phyloP scores from a whole-genome alignment of 352 stramenopile genomes.

The Globisporangium spiculum region DNA sequence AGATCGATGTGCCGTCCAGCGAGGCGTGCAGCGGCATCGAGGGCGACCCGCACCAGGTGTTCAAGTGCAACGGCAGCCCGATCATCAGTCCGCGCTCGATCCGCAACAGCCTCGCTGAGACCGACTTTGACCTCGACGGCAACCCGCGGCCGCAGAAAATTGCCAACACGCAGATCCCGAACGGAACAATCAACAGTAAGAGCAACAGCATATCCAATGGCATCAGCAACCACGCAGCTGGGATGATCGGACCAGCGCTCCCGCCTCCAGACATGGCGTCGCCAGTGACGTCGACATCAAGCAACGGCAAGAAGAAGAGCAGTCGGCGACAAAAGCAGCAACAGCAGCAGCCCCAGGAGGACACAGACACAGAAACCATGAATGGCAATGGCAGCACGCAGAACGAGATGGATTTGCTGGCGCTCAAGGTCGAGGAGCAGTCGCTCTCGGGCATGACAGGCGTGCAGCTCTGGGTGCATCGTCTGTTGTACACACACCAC shows the following conservation, averaged over 20 bases:
- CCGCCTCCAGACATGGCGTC: conserved; percentile 9
- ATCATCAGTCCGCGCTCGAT: conserved; percentile 73
- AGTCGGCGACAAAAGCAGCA: conserved; percentile 11
- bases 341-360: conserved; percentile 14
- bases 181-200: background rate
- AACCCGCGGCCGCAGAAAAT: conserved; percentile 35
- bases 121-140: conserved; percentile 44
- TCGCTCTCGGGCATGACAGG: conserved; percentile 55
- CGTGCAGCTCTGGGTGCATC: conserved; percentile 69
- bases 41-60: conserved; percentile 46
- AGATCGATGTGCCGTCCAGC: conserved; percentile 35
- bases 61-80: conserved; percentile 52
- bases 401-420: conserved; percentile 21
- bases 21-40: conserved; percentile 17
- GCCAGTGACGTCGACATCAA: conserved; percentile 1
- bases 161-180: conserved; percentile 16
- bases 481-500: conserved; percentile 62
- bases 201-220: background rate
- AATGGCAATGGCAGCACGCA: conserved; percentile 12
- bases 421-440: conserved; percentile 40
- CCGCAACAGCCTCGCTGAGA: conserved; percentile 57
- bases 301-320: conserved; percentile 4
- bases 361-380: conserved; percentile 24
- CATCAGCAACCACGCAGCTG: background rate
- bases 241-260: background rate